Evolutionary conservation across 805 yeast species (phyloP).

Genomic region (Maudiozyma saulgeensis): DNA sequence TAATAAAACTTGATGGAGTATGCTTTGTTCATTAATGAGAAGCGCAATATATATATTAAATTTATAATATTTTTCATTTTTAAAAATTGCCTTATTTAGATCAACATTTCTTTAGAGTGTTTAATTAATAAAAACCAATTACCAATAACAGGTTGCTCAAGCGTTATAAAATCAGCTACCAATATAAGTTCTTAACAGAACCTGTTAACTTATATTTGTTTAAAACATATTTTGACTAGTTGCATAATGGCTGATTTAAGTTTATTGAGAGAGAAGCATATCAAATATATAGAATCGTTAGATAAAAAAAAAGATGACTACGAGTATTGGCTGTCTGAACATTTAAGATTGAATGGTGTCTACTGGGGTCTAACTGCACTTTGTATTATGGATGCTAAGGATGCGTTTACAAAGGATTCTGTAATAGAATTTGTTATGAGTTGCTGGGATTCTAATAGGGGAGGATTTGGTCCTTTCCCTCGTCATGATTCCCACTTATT

Average conservation of each 20-base stretch:
- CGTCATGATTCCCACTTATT: conserved; percentile 81
- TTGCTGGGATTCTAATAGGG: conserved; percentile 50
- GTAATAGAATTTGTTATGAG: conserved; percentile 58
- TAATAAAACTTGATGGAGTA: background rate
- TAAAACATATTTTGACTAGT: background rate
- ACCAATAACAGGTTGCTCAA: too few species aligned
- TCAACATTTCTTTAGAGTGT: too few species aligned
- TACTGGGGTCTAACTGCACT: conserved; percentile 92
- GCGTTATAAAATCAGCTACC: too few species aligned
- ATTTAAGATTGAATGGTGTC: conserved; percentile 79
- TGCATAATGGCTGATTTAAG: background rate
- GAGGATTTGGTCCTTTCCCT: conserved; percentile 89
- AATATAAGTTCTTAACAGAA: too few species aligned
- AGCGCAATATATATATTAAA: too few species aligned
- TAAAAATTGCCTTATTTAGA: too few species aligned
- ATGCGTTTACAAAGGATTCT: conserved; percentile 50
- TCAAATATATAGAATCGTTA: conserved; percentile 44
- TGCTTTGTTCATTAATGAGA: background rate
- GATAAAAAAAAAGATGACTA: conserved; percentile 48
- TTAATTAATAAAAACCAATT: too few species aligned
- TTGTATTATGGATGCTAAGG: conserved; percentile 44
- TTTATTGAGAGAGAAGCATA: conserved; percentile 40
- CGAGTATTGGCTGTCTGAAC: conserved; percentile 86
- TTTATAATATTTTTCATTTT: too few species aligned
- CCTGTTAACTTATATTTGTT: too few species aligned